Base-by-base conservation (phyloP, 1,139 yeast genomes). In the Suhomyces kunorum region DNA sequence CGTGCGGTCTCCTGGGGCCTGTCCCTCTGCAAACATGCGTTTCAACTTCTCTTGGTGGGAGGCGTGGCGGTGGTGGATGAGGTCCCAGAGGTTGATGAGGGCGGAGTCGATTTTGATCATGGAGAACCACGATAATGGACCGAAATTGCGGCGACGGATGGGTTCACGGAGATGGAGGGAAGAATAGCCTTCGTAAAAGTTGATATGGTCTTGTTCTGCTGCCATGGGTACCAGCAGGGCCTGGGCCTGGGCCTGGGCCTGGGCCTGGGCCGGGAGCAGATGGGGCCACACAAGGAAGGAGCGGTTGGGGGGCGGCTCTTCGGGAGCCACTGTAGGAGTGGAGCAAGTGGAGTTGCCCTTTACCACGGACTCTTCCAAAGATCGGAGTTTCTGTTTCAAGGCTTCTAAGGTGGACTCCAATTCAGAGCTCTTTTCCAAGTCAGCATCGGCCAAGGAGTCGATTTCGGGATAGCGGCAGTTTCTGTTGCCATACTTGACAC, bases 51-150 rank as follows among this genome's bases (percentile, higher is more conserved):
- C 40, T 7, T 39, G 32, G 15, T 20, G 28, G 18, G 11, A 27
- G 16, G 23, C 23, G 34, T 34, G 32, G 3, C 34, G 33, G 20
- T 26, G 16, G 17, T 48, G 47, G 11, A 68, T 52, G 43, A 59
- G 56, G 23, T 43, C 43, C 52, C 53, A 49, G 20, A 49, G 28
- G 17, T 33, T 35, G 9, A 33, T 30, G 9, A 47, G 19, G 1
- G 59, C 57, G 19, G 44, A 37, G 42, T 70, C 74, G 20, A 56
- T 40, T 37, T 56, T 55, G 38, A 66, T 51, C 25, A 68, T 45
- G 11, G 67, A 49, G 5, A 61, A 42, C 71, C 73, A 66, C n/a
- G 66, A 54, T 24, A 69, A 56, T 1, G 74, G 73, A 1, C 71
- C 68, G 44, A 55, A 60, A 32, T 56, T 53, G 16, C 53, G 28